Base-by-base conservation (phyloP, 371 early-diverging fungal species). In the Apophysomyces ossiformis region DNA sequence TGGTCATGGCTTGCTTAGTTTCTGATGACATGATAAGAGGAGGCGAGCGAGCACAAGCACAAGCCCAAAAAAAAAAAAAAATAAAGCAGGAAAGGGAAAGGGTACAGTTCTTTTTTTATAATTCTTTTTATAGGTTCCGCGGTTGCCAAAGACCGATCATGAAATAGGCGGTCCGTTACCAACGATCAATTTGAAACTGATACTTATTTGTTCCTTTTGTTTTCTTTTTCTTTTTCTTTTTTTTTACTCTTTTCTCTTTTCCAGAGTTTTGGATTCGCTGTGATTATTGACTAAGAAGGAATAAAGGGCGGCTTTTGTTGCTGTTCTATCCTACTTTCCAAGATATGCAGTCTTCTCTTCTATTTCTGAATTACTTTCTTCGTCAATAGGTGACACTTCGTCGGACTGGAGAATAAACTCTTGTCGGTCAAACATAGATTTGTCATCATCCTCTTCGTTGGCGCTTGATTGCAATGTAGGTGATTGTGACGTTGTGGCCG, bases 351-450 rank as follows among this genome's bases (percentile, higher is more conserved):
- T 7, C 9, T 50, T 21, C 5, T 8, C 8, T 50, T 50, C 54
- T 50, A 50, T 50, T 21, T 50, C 54, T 21, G 21, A 50, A 21
- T 21, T 50, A 26, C 9, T 50, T 11, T 26, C 7, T 50, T 26
- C 21, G 21, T 50, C 54, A 9, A 21, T 50, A 7, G 54, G 54
- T 6, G 54, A 50, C 11, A 50, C 54, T 50, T 76, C 76, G 5
- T 65, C 67, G 5, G 76, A 72, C 11, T 59, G 63, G 35, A 76
- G 54, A 36, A 77, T 68, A 45, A 77, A 77, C 35, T 77, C 77
- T 50, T 77, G 77, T 60, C 75, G 70, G 63, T 77, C 77, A 72
- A 77, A 77, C 1, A 36, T 32, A n/a, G 56, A 54, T 7, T 36
- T 57, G 26, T 61, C 62, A 46, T 61, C 61, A 16, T 56, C 32